Evolutionary conservation across 371 early-diverging fungal species (phyloP), one percentile per base, ranked within the genome.

Genomic region (Sporodiniella umbellata): DNA sequence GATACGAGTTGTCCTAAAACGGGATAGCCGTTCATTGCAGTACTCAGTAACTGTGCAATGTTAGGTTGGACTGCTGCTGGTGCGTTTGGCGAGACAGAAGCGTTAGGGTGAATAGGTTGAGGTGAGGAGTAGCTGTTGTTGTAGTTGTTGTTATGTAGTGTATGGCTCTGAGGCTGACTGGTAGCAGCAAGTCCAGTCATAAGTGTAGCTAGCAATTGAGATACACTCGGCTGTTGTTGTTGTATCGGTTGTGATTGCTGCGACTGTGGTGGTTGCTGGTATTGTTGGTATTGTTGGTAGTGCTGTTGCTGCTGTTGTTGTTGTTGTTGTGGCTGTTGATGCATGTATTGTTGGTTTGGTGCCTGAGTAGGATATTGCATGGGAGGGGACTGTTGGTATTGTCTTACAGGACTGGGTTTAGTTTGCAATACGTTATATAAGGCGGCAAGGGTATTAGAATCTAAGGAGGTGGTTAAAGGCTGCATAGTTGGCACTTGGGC

Each of bases 41-140:
- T 62, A 50, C 57, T 62, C 37, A 62, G 33, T 42, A 62, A 37
- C 5, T 56, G 48, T 18, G 62, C 62, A 24, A 62, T 56, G 26
- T 45, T 62, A 42, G 53, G 56, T 10, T 46, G 47, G 28, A 15
- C 23, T 12, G 31, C 25, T 19, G 30, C 25, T 37, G 12, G 28
- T 37, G 30, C 23, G 17, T 19, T 30, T 4, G 24, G 26, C 21
- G 40, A 40, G 5, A 12, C 15, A 4, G 40, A 12, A 8, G 37
- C 24, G 24, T 8, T 19, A 23, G 15, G n/a, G 10, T n/a, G 18
- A 17, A 37, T 22, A 23, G 40, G 8, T 12, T 40, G 18, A 15
- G 40, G 21, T 19, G 40, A 40, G 21, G 7, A 35, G 14, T 31
- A 31, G 12, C n/a, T n/a, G n/a, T 1, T n/a, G 15, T 1, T 35